Percentiles rank a stretch among this genome's conserved stretches.
phyloP scores from a whole-genome alignment of 805 yeast genomes.

The Nakazawaea anatomiae region DNA sequence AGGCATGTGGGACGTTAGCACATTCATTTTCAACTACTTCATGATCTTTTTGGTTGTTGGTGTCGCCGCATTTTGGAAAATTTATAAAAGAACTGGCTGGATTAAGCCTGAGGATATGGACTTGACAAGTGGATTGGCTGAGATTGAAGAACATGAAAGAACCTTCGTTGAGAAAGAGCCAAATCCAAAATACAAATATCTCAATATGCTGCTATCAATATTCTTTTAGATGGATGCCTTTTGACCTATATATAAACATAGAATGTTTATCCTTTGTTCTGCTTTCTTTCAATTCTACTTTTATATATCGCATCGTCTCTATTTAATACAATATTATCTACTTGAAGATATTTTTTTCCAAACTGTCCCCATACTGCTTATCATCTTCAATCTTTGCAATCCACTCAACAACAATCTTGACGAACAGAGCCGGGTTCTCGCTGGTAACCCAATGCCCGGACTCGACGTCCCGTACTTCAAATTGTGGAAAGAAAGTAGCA shows the following conservation, averaged over 20 bases:
- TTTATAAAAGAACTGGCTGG: slow-evolving; percentile 29
- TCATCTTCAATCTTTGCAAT: slow-evolving; percentile 35
- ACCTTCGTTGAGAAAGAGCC: slow-evolving; percentile 4
- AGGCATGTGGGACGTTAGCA: slow-evolving; percentile 29
- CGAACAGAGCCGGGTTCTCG: slow-evolving; percentile 77
- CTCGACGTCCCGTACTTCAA: slow-evolving; percentile 66
- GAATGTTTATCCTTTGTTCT: too few relatives aligned
- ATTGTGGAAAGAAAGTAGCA: slow-evolving; percentile 73
- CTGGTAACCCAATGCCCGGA: slow-evolving; percentile 93
- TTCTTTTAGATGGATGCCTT: not conserved
- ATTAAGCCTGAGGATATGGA: slow-evolving; percentile 41
- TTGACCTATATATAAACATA: too few relatives aligned
- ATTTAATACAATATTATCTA: not conserved
- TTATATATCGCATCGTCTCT: too few relatives aligned
- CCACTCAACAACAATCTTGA: slow-evolving; percentile 56
- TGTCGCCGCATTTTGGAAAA: slow-evolving; percentile 30
- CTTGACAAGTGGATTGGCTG: slow-evolving; percentile 36
- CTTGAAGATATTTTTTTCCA: slow-evolving; percentile 7
- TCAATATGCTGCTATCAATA: not conserved
- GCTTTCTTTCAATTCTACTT: too few relatives aligned
- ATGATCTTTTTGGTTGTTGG: slow-evolving; percentile 32
- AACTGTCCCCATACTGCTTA: not conserved
- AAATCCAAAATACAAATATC: not conserved
- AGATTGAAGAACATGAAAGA: slow-evolving; percentile 42
- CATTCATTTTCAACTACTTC: slow-evolving; percentile 33